phyloP scores from a whole-genome alignment of 2,329 filamentous ascomycete genomes.

The Neonectria neomacrospora region DNA sequence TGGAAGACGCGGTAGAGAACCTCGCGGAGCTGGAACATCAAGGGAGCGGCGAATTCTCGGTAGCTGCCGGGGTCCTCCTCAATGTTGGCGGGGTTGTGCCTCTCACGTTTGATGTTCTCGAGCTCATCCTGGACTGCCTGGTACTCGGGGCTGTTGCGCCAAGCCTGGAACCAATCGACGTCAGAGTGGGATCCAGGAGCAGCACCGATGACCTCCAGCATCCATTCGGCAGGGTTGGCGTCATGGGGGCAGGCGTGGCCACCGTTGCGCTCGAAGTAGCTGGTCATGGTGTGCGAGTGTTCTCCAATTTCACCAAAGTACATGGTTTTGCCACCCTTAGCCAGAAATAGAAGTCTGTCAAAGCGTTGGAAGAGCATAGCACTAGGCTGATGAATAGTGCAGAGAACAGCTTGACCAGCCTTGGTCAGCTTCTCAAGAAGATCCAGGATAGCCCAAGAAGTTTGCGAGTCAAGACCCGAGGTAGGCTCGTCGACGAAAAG shows the following conservation, averaged over 20 bases:
- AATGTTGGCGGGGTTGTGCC: conserved; percentile 47
- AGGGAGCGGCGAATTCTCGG: conserved; percentile 84
- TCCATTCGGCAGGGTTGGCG: conserved; percentile 87
- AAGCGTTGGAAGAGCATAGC: conserved; percentile 95
- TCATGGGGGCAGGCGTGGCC: conserved; percentile 71
- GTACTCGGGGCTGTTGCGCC: conserved; percentile 69
- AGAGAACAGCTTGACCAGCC: conserved; percentile 91
- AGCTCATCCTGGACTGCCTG: conserved; percentile 66
- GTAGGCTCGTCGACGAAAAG: conserved; percentile 96
- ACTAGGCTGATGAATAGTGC: conserved; percentile 97
- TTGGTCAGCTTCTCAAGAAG: conserved; percentile 90
- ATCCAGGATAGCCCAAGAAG: conserved; percentile 90
- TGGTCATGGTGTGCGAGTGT: conserved; percentile 73
- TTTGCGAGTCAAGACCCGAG: conserved; percentile 92
- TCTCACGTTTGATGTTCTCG: conserved; percentile 64
- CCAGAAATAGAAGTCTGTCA: conserved; percentile 81
- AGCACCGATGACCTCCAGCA: conserved; percentile 72
- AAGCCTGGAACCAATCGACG: conserved; percentile 73
- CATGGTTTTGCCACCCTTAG: conserved; percentile 79
- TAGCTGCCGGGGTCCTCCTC: conserved; percentile 60
- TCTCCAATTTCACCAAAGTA: conserved; percentile 85
- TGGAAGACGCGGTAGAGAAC: conserved; percentile 82
- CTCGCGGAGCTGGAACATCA: conserved; percentile 72
- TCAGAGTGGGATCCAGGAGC: conserved; percentile 72
- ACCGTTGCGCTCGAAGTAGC: conserved; percentile 81